Conservation (phyloP, 1,284 basidiomycete species). For the Phylloporus gajari region DNA sequence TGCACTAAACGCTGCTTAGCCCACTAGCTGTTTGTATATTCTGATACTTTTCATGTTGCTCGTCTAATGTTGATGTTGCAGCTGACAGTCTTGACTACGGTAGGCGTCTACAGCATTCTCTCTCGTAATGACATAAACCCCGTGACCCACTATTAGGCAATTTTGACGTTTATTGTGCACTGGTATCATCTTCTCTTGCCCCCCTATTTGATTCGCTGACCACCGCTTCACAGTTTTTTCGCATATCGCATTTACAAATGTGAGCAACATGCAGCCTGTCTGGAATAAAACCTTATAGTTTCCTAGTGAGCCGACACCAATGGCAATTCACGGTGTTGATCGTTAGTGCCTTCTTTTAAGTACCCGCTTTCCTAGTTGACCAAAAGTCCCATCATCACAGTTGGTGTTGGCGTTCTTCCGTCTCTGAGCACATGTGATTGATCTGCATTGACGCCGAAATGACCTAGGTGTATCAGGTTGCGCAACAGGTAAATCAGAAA, state of each 20-base stretch:
- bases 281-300: conserved; percentile 1
- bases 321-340: conserved; percentile 39
- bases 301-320: conserved; percentile 36
- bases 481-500: conserved; percentile 35
- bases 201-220: background rate
- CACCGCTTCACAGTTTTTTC: conserved; percentile 37
- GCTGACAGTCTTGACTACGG: conserved; percentile 60
- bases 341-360: conserved; percentile 23
- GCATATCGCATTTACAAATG: conserved; percentile 44
- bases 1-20: conserved; percentile 36
- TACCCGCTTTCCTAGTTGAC: background rate
- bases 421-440: conserved; percentile 45
- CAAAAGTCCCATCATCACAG: conserved; percentile 26
- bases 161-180: conserved; percentile 47
- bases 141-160: conserved; percentile 38
- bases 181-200: conserved; percentile 37
- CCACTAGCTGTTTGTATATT: conserved; percentile 44
- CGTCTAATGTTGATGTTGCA: conserved; percentile 29
- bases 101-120: conserved; percentile 30
- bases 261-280: conserved; percentile 17
- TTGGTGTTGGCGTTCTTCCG: conserved; percentile 42
- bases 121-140: background rate
- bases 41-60: background rate
- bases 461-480: conserved; percentile 32
- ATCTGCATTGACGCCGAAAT: background rate